Conservation (phyloP, 495 filamentous ascomycete genomes). For the Hypoxylon intermedium region DNA sequence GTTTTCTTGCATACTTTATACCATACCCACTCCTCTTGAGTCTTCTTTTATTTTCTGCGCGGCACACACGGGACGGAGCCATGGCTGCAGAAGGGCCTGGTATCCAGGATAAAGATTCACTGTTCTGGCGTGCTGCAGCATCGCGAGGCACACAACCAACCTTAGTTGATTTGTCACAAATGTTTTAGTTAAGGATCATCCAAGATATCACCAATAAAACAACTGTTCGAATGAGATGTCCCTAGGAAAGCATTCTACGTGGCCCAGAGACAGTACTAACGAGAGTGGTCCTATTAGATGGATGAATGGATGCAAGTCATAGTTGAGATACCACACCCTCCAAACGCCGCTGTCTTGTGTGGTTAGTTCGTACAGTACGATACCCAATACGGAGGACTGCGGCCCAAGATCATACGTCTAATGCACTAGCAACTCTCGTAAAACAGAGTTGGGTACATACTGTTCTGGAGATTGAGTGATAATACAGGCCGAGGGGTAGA, state of each 20-base stretch:
- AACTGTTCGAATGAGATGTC: conserved; percentile 6
- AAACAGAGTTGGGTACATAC: too few species aligned
- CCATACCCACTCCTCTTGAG: conserved; percentile 30
- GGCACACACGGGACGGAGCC: conserved; percentile 8
- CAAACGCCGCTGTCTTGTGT: neutral
- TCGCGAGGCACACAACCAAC: conserved; percentile 5
- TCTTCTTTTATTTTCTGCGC: conserved; percentile 9
- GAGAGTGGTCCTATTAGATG: conserved; percentile 6
- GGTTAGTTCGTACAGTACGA: neutral
- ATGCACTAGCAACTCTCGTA: too few species aligned
- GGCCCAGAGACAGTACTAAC: neutral
- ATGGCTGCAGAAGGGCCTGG: conserved; percentile 12
- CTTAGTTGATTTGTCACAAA: neutral
- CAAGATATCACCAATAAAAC: conserved; percentile 24
- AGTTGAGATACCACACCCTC: neutral
- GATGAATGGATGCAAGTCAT: conserved; percentile 9
- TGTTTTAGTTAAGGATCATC: conserved; percentile 8
- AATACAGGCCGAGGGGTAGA: too few species aligned
- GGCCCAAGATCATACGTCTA: neutral
- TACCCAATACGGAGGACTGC: neutral
- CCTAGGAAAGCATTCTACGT: neutral
- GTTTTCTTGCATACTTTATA: conserved; percentile 25
- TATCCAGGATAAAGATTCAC: conserved; percentile 22
- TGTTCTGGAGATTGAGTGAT: too few species aligned
- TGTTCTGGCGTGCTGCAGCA: conserved; percentile 15